These are phyloP conservation scores for Aristolochia contorta DNA, from an alignment of 164 flowering plant genomes.

Conservation along the genomic window DNA sequence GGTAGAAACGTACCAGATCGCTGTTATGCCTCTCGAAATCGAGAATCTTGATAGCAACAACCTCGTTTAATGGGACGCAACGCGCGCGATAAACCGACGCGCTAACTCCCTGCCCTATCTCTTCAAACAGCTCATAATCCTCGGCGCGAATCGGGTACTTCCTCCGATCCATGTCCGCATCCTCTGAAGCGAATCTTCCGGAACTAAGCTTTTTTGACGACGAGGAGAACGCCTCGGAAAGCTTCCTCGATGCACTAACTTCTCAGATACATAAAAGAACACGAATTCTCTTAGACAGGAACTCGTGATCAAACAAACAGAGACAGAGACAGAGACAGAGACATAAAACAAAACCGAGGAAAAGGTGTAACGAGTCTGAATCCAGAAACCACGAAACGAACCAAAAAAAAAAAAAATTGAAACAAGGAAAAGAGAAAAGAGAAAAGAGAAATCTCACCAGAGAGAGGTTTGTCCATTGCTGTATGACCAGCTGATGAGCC, in stretches of 20 bases:
- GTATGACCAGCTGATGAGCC: too few relatives aligned
- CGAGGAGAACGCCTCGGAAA: not conserved
- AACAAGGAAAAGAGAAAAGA: not conserved
- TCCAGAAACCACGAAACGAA: not conserved
- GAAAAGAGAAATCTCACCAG: not conserved
- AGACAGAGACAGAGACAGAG: not conserved
- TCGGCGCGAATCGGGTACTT: conserved; percentile 76
- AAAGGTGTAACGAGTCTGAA: not conserved
- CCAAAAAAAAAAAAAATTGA: not conserved
- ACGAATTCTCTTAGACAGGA: not conserved
- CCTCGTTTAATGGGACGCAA: conserved; percentile 52
- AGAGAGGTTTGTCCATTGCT: too few relatives aligned
- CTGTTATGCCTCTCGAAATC: conserved; percentile 71
- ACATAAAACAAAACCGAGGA: not conserved
- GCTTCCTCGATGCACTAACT: conserved; percentile 1
- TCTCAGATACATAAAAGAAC: not conserved
- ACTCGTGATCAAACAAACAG: not conserved
- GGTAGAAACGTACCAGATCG: conserved; percentile 45
- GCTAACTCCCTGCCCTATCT: conserved; percentile 74
- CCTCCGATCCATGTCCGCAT: conserved; percentile 38
- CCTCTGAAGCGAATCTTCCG: not conserved
- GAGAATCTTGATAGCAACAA: conserved; percentile 83
- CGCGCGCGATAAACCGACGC: conserved; percentile 74
- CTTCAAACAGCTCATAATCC: conserved; percentile 58
- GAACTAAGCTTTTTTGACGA: conserved; percentile 4